Conservation (phyloP, 2,329 filamentous ascomycete species). For the Trichophyton schoenleinii region DNA sequence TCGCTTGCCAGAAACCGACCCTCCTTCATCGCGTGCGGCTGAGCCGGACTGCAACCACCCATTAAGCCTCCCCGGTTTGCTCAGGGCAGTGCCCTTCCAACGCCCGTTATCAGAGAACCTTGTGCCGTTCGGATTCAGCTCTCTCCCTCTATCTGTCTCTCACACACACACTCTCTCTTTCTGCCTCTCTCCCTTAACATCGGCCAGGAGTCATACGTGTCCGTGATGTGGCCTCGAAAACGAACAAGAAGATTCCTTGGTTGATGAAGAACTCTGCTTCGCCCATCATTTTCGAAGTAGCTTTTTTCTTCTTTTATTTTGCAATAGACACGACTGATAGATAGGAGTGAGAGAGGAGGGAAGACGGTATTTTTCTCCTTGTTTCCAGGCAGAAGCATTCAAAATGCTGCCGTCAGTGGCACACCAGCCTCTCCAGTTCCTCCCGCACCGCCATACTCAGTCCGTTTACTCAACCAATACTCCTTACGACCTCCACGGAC, state of each 20-base stretch:
- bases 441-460: constrained; percentile 29
- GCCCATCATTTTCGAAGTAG: neutral
- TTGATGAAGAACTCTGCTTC: constrained; percentile 16
- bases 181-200: no score
- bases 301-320: neutral
- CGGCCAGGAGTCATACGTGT: constrained; percentile 5
- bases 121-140: no score
- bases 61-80: neutral
- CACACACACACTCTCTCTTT: no score
- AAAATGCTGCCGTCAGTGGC: constrained; percentile 40
- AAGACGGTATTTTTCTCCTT: neutral
- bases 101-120: neutral
- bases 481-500: constrained; percentile 22
- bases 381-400: neutral
- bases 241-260: constrained; percentile 31
- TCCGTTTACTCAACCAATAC: constrained; percentile 21
- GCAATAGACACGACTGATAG: neutral
- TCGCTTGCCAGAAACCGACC: neutral
- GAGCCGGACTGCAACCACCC: neutral
- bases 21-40: constrained; percentile 1
- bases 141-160: neutral
- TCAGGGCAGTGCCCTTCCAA: neutral
- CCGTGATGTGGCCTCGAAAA: constrained; percentile 37
- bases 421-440: constrained; percentile 29
- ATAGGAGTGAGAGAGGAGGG: neutral